Evolutionary conservation across 2,329 filamentous ascomycete species (phyloP).

Genomic region (Diaporthe ilicicola): DNA sequence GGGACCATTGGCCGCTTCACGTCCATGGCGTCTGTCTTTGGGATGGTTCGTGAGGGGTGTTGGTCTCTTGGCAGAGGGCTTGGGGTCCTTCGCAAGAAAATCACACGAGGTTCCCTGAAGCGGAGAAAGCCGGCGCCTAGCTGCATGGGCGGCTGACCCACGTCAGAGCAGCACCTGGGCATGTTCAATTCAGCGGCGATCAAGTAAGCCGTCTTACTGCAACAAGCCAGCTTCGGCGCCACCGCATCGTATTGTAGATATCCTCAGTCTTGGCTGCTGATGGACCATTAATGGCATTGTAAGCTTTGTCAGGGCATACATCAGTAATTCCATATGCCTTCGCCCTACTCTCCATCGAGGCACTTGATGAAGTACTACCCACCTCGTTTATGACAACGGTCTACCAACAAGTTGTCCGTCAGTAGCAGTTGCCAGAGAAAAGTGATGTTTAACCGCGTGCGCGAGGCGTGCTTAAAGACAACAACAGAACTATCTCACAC

Average conservation of each 20-base stretch:
- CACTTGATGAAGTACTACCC: too few relatives aligned
- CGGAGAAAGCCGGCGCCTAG: background rate
- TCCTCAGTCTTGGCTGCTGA: background rate
- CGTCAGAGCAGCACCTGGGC: too few relatives aligned
- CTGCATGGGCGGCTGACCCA: background rate
- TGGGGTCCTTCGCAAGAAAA: too few relatives aligned
- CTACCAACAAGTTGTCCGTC: too few relatives aligned
- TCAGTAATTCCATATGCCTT: too few relatives aligned
- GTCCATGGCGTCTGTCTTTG: background rate
- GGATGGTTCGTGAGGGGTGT: background rate
- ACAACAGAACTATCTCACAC: background rate
- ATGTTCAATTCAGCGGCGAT: background rate
- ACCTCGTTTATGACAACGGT: too few relatives aligned
- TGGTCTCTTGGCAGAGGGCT: background rate
- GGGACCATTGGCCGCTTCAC: background rate
- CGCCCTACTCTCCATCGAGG: too few relatives aligned
- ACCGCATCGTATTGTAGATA: too few relatives aligned
- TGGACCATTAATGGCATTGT: background rate
- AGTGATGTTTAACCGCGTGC: background rate
- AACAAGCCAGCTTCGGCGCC: background rate
- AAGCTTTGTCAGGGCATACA: too few relatives aligned
- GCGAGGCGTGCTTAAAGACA: background rate
- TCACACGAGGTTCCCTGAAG: background rate
- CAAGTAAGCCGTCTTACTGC: conserved; percentile 6
- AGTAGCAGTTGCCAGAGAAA: too few relatives aligned